phyloP scores from a whole-genome alignment of 2,329 filamentous ascomycete species.

The Emmonsia crescens region DNA sequence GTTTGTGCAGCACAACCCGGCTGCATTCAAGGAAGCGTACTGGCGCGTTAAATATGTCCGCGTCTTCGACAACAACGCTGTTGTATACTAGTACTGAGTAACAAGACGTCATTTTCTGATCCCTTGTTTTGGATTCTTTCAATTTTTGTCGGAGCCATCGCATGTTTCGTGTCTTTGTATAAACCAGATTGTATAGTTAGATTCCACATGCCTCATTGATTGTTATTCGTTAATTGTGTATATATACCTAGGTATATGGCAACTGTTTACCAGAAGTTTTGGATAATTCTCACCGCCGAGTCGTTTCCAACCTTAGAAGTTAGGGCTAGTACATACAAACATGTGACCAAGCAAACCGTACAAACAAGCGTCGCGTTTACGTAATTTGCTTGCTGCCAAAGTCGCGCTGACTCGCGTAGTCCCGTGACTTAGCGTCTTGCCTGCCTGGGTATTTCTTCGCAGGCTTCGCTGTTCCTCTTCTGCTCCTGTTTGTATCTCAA shows the following conservation, averaged over 20 bases:
- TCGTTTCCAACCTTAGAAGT: too few relatives aligned
- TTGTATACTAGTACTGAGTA: not conserved
- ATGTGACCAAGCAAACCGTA: not conserved
- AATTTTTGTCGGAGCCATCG: not conserved
- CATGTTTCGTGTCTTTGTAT: not conserved
- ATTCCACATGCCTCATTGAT: not conserved
- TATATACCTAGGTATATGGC: not conserved
- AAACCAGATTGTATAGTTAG: too few relatives aligned
- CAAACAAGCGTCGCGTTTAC: not conserved
- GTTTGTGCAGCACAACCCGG: slow-evolving; percentile 55
- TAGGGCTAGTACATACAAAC: too few relatives aligned
- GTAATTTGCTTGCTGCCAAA: slow-evolving; percentile 3
- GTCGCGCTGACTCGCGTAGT: slow-evolving; percentile 13
- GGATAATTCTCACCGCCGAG: too few relatives aligned
- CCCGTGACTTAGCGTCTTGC: slow-evolving; percentile 14
- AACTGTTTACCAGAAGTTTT: too few relatives aligned
- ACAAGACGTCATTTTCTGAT: not conserved
- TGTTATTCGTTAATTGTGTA: not conserved
- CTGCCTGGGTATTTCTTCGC: slow-evolving; percentile 9
- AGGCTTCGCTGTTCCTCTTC: slow-evolving; percentile 4
- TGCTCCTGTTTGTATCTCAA: slow-evolving; percentile 10
- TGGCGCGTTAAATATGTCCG: slow-evolving; percentile 36
- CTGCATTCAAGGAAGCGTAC: slow-evolving; percentile 55
- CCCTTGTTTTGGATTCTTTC: not conserved
- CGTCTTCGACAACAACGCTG: not conserved